Evolutionary conservation across 1,139 yeast genomes (phyloP).

Genomic region (Lizanozyma gosingica): DNA sequence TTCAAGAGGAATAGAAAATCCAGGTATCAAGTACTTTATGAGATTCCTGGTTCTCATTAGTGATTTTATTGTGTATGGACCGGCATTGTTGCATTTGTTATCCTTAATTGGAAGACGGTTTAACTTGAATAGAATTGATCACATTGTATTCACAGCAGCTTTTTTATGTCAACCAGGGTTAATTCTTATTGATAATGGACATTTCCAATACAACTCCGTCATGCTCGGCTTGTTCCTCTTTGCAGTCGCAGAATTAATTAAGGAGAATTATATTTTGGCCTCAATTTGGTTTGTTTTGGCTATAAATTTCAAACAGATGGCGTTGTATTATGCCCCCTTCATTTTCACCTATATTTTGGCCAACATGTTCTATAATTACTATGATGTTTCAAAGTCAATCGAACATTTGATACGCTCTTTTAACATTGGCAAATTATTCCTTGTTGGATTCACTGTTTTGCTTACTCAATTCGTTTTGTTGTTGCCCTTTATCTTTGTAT

Average conservation of each 20-base stretch:
- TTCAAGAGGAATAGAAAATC: slow-evolving; percentile 69
- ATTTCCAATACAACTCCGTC: slow-evolving; percentile 88
- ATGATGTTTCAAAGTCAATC: slow-evolving; percentile 11
- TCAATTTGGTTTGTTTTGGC: slow-evolving; percentile 76
- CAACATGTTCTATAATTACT: slow-evolving; percentile 17
- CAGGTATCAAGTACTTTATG: slow-evolving; percentile 72
- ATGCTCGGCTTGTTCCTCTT: slow-evolving; percentile 82
- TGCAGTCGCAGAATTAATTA: slow-evolving; percentile 56
- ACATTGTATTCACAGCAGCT: slow-evolving; percentile 64
- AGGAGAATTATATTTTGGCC: slow-evolving; percentile 56
- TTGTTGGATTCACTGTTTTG: slow-evolving; percentile 58
- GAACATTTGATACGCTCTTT: slow-evolving; percentile 8
- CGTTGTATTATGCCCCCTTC: slow-evolving; percentile 84
- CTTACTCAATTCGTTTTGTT: slow-evolving; percentile 44
- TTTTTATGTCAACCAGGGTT: slow-evolving; percentile 76
- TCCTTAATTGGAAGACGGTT: slow-evolving; percentile 55
- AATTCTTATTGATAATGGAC: slow-evolving; percentile 89
- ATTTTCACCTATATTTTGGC: slow-evolving; percentile 71
- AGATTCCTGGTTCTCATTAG: slow-evolving; percentile 68
- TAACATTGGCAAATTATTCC: slow-evolving; percentile 41
- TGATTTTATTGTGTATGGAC: slow-evolving; percentile 67
- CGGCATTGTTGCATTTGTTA: slow-evolving; percentile 66
- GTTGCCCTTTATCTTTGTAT: slow-evolving; percentile 49
- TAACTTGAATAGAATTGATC: slow-evolving; percentile 59
- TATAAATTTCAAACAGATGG: slow-evolving; percentile 89